phyloP scores from a whole-genome alignment of 768 basidiomycete genomes.

The Suillus ampliporus region DNA sequence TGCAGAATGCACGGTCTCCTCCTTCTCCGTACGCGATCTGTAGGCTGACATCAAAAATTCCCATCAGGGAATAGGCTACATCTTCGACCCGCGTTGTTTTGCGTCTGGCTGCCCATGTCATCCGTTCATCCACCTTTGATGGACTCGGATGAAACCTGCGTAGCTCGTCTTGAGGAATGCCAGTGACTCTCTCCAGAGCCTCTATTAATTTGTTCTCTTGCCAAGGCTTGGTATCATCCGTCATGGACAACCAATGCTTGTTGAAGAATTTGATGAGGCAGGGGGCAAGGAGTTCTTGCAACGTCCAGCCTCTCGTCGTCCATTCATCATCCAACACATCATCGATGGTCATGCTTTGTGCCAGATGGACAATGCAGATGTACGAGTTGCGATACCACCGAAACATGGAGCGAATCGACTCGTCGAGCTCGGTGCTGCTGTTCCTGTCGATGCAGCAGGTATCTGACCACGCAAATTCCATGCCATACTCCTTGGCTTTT shows the following conservation, averaged over 20 bases:
- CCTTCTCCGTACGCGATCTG: conserved; percentile 24
- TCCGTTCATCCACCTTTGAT: background rate
- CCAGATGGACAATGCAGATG: too few species aligned
- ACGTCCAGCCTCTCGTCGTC: too few species aligned
- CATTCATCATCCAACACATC: background rate
- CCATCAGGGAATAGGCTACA: conserved; percentile 21
- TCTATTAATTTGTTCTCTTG: background rate
- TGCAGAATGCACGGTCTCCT: conserved; percentile 12
- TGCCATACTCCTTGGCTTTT: conserved; percentile 19
- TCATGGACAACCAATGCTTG: background rate
- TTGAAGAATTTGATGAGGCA: too few species aligned
- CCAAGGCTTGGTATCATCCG: background rate
- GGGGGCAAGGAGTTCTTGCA: too few species aligned
- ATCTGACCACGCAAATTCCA: conserved; percentile 28
- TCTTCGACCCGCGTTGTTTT: conserved; percentile 22
- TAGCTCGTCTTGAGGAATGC: background rate
- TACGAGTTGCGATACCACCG: too few species aligned
- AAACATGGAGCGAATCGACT: too few species aligned
- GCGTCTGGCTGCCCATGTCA: conserved; percentile 23
- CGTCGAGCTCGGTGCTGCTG: too few species aligned
- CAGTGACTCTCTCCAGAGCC: background rate
- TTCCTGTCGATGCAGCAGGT: conserved; percentile 16
- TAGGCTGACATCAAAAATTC: conserved; percentile 18
- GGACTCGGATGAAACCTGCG: background rate
- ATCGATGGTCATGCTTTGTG: background rate